phyloP scores from a whole-genome alignment of 2,329 filamentous ascomycete genomes.

The Neobulgaria alba region DNA sequence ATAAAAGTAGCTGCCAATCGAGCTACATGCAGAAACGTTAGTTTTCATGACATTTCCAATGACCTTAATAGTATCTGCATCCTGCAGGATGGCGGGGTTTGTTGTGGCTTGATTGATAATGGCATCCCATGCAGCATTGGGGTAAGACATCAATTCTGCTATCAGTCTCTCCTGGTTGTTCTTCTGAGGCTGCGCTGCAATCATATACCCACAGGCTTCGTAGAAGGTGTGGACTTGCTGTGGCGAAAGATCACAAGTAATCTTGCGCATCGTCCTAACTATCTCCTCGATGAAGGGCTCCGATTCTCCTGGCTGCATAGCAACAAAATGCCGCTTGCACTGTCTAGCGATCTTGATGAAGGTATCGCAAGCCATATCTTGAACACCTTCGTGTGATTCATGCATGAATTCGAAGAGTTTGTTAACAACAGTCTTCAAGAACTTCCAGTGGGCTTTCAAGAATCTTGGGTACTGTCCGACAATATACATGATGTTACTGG shows the following conservation, averaged over 20 bases:
- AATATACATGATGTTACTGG: constrained; percentile 99
- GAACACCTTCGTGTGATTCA: constrained; percentile 96
- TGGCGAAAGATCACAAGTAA: constrained; percentile 87
- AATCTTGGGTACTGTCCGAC: constrained; percentile 98
- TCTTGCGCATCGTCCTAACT: constrained; percentile 88
- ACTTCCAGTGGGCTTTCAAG: constrained; percentile 99
- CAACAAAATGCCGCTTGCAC: constrained; percentile 94
- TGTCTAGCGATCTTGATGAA: constrained; percentile 99
- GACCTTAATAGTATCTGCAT: constrained; percentile 93
- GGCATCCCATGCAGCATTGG: constrained; percentile 89
- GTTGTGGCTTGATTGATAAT: constrained; percentile 85
- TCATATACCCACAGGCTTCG: constrained; percentile 98
- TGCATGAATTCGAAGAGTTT: constrained; percentile 99
- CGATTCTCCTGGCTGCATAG: constrained; percentile 83
- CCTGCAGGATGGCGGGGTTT: constrained; percentile 79
- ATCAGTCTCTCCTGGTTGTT: constrained; percentile 87
- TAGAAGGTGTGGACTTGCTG: constrained; percentile 99
- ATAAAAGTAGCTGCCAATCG: constrained; percentile 95
- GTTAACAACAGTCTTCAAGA: constrained; percentile 98
- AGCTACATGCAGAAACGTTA: constrained; percentile 96
- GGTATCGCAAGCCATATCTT: constrained; percentile 99
- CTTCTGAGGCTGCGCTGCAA: constrained; percentile 93
- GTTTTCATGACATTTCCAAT: constrained; percentile 99
- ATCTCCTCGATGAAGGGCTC: constrained; percentile 99
- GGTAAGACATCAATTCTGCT: constrained; percentile 83